Evolutionary conservation across 352 stramenopile species (phyloP), one percentile per base, ranked within the genome.

Genomic region (Phytophthora fragariaefolia): DNA sequence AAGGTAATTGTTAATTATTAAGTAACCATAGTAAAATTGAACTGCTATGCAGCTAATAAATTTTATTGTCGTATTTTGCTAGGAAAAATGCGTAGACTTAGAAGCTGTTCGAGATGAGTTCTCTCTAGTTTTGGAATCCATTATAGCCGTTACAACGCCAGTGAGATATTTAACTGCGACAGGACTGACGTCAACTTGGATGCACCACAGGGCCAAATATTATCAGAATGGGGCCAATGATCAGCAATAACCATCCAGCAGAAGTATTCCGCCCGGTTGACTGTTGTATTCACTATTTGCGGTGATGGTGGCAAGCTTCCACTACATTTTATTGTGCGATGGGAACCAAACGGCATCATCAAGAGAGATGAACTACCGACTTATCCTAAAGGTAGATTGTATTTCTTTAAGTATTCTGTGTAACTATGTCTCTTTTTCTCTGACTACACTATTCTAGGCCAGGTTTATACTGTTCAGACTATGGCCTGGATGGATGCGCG

Each of bases 291-390:
- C 9, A 40, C 32, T 17, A 4, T 64, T 34, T 18, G 52, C 24
- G 53, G 7, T 9, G 48, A 61, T 27, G 54, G 55, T 28, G 2
- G 18, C 0, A 66, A 71, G 20, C 34, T 53, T 0, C 28, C 47
- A 24, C 18, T 58, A 5, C 55, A 61, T 15, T 66, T 71, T 24
- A 70, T 64, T 48, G 47, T 71, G 5, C 51, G 55, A 4, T 23
- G 47, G 0, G 38, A 63, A 4, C 55, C 4, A 18, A 47, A 47
- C 6, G 55, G 63, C 17, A 60, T 9, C 9, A 71, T 66, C 27
- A 28, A 70, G 40, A 20, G 59, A 15, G 36, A 46, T 10, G 55
- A 66, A 36, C n/a, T 61, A 0, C 28, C 32, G 17, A 66, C 55
- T 2, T 60, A 66, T 15, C 42, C 32, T 40, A 13, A 40, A 40